Percentiles rank a stretch among this genome's conserved stretches.
phyloP scores from a whole-genome alignment of 164 flowering plant species.

The Dillenia turbinata region DNA sequence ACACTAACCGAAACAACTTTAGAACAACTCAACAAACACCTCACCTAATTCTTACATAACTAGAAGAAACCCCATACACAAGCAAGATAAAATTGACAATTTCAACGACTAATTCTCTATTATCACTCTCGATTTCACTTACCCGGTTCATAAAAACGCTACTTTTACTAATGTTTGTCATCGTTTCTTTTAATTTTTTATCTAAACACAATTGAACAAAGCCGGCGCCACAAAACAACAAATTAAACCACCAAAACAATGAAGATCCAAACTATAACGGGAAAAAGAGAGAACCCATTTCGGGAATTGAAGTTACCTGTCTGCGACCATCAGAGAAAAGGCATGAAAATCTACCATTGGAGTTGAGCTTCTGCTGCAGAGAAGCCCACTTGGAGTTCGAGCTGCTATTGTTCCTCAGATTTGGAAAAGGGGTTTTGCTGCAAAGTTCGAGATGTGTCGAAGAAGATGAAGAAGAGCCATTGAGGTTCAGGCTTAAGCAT shows the following conservation, averaged over 20 bases:
- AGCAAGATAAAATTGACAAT: no score
- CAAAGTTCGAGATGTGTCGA: conserved; percentile 7
- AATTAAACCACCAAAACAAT: neutral
- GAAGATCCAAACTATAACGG: neutral
- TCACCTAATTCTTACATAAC: no score
- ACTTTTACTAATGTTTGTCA: no score
- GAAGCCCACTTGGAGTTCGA: conserved; percentile 17
- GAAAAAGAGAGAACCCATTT: neutral
- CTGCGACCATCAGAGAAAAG: conserved; percentile 46
- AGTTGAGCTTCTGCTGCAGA: conserved; percentile 23
- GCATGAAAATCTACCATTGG: conserved; percentile 39
- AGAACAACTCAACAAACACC: no score
- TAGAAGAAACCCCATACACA: no score
- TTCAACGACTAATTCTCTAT: no score
- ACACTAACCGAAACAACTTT: no score
- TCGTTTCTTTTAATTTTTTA: no score
- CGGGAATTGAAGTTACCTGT: conserved; percentile 23
- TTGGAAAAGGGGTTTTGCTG: neutral
- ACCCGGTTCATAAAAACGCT: no score
- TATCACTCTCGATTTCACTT: no score
- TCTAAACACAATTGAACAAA: neutral
- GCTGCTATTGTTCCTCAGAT: neutral
- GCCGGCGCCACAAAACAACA: neutral
- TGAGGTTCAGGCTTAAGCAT: conserved; percentile 1
- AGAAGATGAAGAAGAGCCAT: conserved; percentile 8